Percentiles rank a stretch among this genome's conserved stretches.
These are phyloP conservation scores for Pontederia crassipes DNA, from an alignment of 176 grass and related monocot species.

Conservation along the genomic window DNA sequence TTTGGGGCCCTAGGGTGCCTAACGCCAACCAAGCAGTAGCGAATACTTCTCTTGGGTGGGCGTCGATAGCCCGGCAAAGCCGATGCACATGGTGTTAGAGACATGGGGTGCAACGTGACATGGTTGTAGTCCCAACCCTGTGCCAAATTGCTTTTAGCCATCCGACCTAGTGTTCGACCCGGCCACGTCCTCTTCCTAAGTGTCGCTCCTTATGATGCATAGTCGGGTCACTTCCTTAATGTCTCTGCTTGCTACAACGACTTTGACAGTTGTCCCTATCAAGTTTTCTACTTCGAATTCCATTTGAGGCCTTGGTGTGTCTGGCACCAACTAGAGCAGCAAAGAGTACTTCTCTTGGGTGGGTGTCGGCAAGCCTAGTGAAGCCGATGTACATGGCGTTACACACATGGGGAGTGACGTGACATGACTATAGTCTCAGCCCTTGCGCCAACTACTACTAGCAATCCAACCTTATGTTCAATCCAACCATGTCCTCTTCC, in stretches of 20 bases:
- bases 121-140: constrained; percentile 94
- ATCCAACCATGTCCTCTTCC: too few species aligned
- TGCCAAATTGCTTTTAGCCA: constrained; percentile 75
- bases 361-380: too few species aligned
- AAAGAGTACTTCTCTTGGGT: too few species aligned
- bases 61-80: constrained; percentile 42
- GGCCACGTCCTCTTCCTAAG: constrained; percentile 47
- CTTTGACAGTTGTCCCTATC: constrained; percentile 9
- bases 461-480: too few species aligned
- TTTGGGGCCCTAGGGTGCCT: constrained; percentile 76
- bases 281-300: constrained; percentile 77
- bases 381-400: too few species aligned
- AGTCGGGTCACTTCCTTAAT: constrained; percentile 49
- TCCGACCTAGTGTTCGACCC: constrained; percentile 74
- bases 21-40: constrained; percentile 37
- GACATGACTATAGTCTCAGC: too few species aligned
- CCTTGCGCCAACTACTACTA: too few species aligned
- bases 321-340: too few species aligned
- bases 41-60: constrained; percentile 41
- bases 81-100: constrained; percentile 70
- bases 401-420: too few species aligned
- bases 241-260: constrained; percentile 70
- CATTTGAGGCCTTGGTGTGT: constrained; percentile 61
- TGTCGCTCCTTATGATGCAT: constrained; percentile 46
- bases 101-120: constrained; percentile 90